Percentiles rank a stretch among this genome's conserved stretches.
Evolutionary conservation across 139 green algal species (phyloP).

Genomic region (Picochlorum sp.): DNA sequence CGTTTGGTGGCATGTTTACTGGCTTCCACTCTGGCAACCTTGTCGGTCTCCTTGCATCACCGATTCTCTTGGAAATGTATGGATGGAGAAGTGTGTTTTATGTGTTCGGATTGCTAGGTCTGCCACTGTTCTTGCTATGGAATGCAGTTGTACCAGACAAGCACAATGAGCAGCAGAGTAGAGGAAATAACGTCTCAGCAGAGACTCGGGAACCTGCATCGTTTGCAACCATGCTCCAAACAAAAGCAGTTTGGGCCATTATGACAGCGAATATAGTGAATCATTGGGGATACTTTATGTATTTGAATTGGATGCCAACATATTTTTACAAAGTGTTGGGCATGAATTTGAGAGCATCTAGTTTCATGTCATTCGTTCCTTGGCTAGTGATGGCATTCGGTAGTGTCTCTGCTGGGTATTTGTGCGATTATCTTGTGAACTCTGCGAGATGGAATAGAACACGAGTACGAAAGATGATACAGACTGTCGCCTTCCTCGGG

Average conservation of each 20-base stretch:
- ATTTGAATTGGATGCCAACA: slow-evolving; percentile 90
- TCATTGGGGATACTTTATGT: slow-evolving; percentile 89
- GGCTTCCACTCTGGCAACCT: slow-evolving; percentile 84
- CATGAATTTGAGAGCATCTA: slow-evolving; percentile 59
- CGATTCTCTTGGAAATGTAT: slow-evolving; percentile 53
- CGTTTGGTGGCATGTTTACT: slow-evolving; percentile 61
- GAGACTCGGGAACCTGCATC: background rate
- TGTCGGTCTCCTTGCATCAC: slow-evolving; percentile 67
- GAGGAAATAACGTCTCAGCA: background rate
- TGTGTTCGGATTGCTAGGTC: slow-evolving; percentile 62
- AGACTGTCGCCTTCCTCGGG: slow-evolving; percentile 68
- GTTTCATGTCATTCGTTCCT: slow-evolving; percentile 72
- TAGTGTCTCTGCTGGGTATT: slow-evolving; percentile 47
- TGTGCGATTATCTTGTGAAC: slow-evolving; percentile 63
- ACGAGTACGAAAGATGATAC: slow-evolving; percentile 55
- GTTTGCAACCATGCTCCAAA: slow-evolving; percentile 41
- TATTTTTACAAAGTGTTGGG: slow-evolving; percentile 72
- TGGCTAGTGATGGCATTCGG: slow-evolving; percentile 78
- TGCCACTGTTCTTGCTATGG: slow-evolving; percentile 67
- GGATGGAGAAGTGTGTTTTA: slow-evolving; percentile 76
- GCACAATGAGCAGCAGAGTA: background rate
- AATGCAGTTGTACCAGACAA: slow-evolving; percentile 40
- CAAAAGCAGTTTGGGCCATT: slow-evolving; percentile 69
- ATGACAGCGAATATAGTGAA: slow-evolving; percentile 74
- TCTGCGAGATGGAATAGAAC: slow-evolving; percentile 23